These are phyloP conservation scores for Paradendryphiella salina DNA, from an alignment of 2,329 filamentous ascomycete species.

Conservation along the genomic window DNA sequence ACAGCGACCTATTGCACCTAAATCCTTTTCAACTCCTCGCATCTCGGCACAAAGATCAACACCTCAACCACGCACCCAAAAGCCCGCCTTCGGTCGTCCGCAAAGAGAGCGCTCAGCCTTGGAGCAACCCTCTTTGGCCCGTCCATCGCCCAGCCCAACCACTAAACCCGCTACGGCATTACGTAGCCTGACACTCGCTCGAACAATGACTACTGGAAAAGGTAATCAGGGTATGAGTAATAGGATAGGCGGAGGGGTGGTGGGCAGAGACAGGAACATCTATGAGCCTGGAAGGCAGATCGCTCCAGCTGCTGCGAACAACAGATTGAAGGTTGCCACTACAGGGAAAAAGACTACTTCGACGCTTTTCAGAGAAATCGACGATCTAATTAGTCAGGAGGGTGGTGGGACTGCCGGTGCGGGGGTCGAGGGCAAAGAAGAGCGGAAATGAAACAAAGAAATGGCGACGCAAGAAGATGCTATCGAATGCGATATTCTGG, in stretches of 20 bases:
- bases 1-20: neutral
- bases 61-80: slow-evolving; percentile 3
- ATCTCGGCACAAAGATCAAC: neutral
- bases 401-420: neutral
- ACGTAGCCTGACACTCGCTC: slow-evolving; percentile 15
- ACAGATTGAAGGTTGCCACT: neutral
- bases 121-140: slow-evolving; percentile 3
- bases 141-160: slow-evolving; percentile 11
- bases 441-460: neutral
- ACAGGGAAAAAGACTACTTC: slow-evolving; percentile 30
- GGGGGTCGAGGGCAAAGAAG: neutral
- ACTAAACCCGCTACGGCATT: slow-evolving; percentile 12
- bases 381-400: slow-evolving; percentile 29
- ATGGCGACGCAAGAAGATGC: neutral
- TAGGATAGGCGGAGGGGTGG: slow-evolving; percentile 4
- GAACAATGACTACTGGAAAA: slow-evolving; percentile 29
- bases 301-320: neutral
- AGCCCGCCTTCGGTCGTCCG: neutral
- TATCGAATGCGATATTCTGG: neutral
- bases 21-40: neutral
- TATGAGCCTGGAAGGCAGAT: neutral
- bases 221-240: slow-evolving; percentile 20
- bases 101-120: slow-evolving; percentile 5
- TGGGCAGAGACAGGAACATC: neutral
- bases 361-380: slow-evolving; percentile 34